phyloP scores from a whole-genome alignment of 139 green algal genomes.

The Desmodesmus armatus region DNA sequence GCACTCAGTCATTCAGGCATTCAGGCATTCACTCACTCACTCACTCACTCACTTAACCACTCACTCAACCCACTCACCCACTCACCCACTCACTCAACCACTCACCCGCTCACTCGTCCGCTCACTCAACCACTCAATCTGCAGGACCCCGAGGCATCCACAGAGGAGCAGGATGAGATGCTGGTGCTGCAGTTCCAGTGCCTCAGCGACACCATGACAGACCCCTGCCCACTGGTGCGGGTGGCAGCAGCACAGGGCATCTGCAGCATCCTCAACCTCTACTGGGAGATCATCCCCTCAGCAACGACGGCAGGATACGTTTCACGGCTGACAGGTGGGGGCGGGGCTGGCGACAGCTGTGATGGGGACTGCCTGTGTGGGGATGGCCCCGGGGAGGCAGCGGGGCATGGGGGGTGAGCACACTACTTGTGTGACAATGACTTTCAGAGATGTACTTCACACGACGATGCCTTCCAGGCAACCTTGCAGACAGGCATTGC shows the following conservation, averaged over 20 bases:
- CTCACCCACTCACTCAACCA: too few relatives aligned
- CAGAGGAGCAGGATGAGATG: conserved; percentile 73
- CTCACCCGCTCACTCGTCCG: too few relatives aligned
- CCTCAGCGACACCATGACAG: conserved; percentile 63
- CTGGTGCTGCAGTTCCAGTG: conserved; percentile 71
- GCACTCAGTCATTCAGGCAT: neutral
- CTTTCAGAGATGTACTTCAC: too few relatives aligned
- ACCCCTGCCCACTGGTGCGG: conserved; percentile 75
- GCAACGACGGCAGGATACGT: conserved; percentile 71
- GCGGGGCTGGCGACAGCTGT: too few relatives aligned
- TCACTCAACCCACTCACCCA: neutral
- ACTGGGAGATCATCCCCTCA: conserved; percentile 88
- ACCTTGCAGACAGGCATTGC: too few relatives aligned
- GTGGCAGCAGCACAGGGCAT: conserved; percentile 65
- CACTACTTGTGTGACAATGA: too few relatives aligned
- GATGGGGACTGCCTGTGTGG: too few relatives aligned
- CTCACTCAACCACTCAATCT: too few relatives aligned
- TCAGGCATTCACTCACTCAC: too few relatives aligned
- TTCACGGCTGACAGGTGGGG: conserved; percentile 65
- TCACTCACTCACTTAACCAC: neutral
- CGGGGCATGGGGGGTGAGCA: too few relatives aligned
- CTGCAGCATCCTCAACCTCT: conserved; percentile 72
- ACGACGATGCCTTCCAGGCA: neutral
- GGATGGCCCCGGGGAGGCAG: too few relatives aligned
- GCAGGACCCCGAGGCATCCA: conserved; percentile 65